Evolutionary conservation across 2,329 filamentous ascomycete genomes (phyloP), one percentile per base, ranked within the genome.

Genomic region (Epichloe uncinata): DNA sequence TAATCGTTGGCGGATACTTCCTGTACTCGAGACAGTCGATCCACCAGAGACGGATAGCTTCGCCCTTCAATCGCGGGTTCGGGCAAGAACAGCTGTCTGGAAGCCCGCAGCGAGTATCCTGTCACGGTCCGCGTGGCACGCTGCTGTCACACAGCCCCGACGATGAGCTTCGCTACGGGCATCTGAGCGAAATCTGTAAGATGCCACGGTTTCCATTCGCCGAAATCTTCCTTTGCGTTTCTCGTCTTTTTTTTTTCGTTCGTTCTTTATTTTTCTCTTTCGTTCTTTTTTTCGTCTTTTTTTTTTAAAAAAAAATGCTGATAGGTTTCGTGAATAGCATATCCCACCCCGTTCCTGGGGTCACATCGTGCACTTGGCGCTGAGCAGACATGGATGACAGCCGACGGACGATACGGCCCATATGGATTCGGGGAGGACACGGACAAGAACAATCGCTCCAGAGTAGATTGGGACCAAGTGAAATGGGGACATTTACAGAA

Each of bases 381-480:
- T 34, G 57, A 56, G 38, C 45, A 56, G 42, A 59, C 62, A n/a
- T 60, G 62, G 57, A 64, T 62, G 58, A 63, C 57, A 12, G 56
- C 57, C 36, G 58, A 62, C 26, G 56, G 50, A 20, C 56, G 55
- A 35, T 57, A 57, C 43, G 62, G 60, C 1, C 58, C 62, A 0
- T 65, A 65, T 46, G 62, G 62, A 1, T 61, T 55, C 49, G 60
- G 58, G 49, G 60, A 63, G 22, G 54, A 61, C n/a, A 43, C 48
- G 12, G 47, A 47, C 9, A 37, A 54, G 4, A 61, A 64, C 51
- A 56, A 51, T 22, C 55, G 63, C 15, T 48, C 54, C 16, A 56
- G 52, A 45, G 61, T 64, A 13, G 56, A 63, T 42, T 65, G 62
- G 62, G 55, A 60, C 45, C 52, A 33, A n/a, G 34, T 56, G 15